Evolutionary conservation across 2,329 filamentous ascomycete genomes (phyloP), one percentile per base, ranked within the genome.

Genomic region (Trichoderma sp.): DNA sequence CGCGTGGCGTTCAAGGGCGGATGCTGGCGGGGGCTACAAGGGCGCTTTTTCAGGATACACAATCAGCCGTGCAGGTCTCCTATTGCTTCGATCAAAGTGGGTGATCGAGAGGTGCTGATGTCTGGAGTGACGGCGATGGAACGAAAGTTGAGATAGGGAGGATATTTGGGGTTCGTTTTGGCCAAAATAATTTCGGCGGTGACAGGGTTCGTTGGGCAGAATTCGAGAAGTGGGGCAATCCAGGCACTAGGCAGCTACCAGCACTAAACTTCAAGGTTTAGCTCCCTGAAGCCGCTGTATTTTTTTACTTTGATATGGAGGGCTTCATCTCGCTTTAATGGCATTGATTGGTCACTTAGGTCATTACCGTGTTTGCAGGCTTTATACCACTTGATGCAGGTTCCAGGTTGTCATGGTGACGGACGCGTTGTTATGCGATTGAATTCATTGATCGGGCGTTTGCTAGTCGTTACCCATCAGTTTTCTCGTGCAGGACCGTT

Each of bases 151-250:
- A 35, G 50, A 42, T 19, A 45, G 50, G 50, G 37, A 39, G 60
- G n/a, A 50, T 45, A 17, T 64, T 48, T 9, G 35, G 37, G 52
- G 50, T n/a, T 29, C n/a, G 35, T 17, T 35, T 56, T 25, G 25
- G 27, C 52, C 52, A 57, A 57, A 48, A 39, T 54, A 56, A 45
- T 45, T 57, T 57, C 52, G 61, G 61, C 52, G 63, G 63, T 65
- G 63, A 65, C 50, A 17, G 27, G 50, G 48, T 4, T 64, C 37
- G 27, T 57, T 48, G 61, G 61, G 61, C 61, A 65, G 52, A 65
- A 65, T 65, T 42, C 10, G 27, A 19, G 19, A 53, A 45, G 45
- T 42, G 48, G 52, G 34, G 22, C 58, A 25, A 17, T 17, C 12
- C 42, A 48, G 42, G 42, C 22, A 32, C 34, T 5, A 29, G 15